Conservation (phyloP, 768 basidiomycete genomes). For the Pulveroboletus sp. region DNA sequence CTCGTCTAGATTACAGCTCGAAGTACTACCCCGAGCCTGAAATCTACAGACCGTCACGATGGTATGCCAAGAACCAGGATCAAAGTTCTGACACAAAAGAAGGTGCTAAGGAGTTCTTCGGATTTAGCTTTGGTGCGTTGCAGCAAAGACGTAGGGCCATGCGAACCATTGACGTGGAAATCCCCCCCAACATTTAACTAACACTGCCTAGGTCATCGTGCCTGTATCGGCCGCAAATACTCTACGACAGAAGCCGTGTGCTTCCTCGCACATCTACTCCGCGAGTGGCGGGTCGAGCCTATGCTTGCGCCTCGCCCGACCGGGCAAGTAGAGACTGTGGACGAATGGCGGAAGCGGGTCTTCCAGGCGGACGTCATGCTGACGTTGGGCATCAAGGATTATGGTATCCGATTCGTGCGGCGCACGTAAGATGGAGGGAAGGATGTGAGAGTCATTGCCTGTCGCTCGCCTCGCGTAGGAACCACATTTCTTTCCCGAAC, state of each 20-base stretch:
- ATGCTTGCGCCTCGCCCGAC: slow-evolving; percentile 19
- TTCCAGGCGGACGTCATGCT: slow-evolving; percentile 8
- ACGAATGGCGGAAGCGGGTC: slow-evolving; percentile 15
- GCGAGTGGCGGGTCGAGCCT: slow-evolving; percentile 50
- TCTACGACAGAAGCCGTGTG: slow-evolving; percentile 46
- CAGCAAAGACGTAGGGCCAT: neutral
- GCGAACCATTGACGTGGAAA: neutral
- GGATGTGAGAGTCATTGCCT: too few relatives aligned
- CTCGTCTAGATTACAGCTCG: slow-evolving; percentile 31
- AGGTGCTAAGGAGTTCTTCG: slow-evolving; percentile 6
- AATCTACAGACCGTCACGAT: slow-evolving; percentile 35
- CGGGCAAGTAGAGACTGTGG: slow-evolving; percentile 6
- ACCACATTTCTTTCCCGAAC: too few relatives aligned
- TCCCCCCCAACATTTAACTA: neutral
- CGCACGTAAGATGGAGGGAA: neutral
- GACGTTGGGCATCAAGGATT: slow-evolving; percentile 16
- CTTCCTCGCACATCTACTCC: slow-evolving; percentile 47
- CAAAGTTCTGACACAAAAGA: neutral
- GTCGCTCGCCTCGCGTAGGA: too few relatives aligned
- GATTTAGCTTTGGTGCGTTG: slow-evolving; percentile 17
- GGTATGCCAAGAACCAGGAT: slow-evolving; percentile 24
- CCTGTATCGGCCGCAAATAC: slow-evolving; percentile 52
- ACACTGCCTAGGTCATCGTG: slow-evolving; percentile 36
- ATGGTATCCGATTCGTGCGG: slow-evolving; percentile 10
- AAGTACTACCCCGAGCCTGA: slow-evolving; percentile 33